Base-by-base conservation (phyloP, 164 flowering plant genomes). In the Warburgia ugandensis region DNA sequence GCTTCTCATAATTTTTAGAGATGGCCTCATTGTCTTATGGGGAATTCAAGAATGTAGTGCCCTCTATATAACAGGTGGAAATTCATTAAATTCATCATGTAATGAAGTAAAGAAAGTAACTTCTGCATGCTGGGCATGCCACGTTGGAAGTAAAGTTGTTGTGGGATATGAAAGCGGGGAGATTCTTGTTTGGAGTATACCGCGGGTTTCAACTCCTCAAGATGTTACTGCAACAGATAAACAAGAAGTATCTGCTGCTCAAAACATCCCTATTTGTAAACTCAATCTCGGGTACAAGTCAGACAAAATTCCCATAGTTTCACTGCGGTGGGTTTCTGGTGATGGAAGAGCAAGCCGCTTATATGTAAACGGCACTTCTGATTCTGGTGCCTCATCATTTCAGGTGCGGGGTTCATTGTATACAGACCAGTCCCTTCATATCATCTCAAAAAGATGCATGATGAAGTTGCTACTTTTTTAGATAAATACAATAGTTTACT, bases 71-170 rank as follows among this genome's bases (percentile, higher is more conserved):
- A 69, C 73, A 2, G 87, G 79, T 66, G 85, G 80, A 60, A 66
- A 49, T 36, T 3, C 50, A 23, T 48, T 71, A 52, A 80, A 68
- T 19, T 57, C 80, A 28, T 20, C 45, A 16, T 19, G 63, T 54
- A 65, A 73, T 42, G 96, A 83, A 55, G 36, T 69, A 28, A 91
- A 71, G 65, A 71, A 73, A 64, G 96, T 73, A 52, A 80, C 94
- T 50, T 70, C 90, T 56, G 92, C 90, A 50, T 81, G 92, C 55
- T 86, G 96, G 94, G 84, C 74, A 32, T 91, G 97, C 63, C 90
- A 84, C 12, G 59, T 57, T 65, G 97, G 97, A 54, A 81, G 83
- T 71, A 91, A 82, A 77, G 76, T 78, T 37, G 85, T 61, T 60
- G 68, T 81, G 55, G 96, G 97, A 6, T 86, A 83, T 57, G 73